phyloP scores from a whole-genome alignment of 2,329 filamentous ascomycete genomes.

The Monilinia fructigena region DNA sequence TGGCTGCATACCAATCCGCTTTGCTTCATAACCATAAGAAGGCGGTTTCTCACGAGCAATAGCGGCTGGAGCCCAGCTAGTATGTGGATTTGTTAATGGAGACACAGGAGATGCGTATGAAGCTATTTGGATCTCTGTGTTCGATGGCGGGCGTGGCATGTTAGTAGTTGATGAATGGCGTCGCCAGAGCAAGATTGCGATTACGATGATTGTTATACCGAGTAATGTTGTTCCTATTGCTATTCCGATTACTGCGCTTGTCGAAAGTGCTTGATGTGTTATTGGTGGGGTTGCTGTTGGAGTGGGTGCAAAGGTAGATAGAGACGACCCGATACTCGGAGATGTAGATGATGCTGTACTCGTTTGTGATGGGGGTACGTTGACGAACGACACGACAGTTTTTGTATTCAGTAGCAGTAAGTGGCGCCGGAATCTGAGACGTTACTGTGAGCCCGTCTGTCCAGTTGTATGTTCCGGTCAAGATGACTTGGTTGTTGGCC shows the following conservation, averaged over 20 bases:
- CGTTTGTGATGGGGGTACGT: not conserved
- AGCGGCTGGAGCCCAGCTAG: not conserved
- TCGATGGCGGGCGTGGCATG: not conserved
- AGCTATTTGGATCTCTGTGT: constrained; percentile 1
- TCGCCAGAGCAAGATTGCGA: not conserved
- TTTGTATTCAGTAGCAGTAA: not conserved
- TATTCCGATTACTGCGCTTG: not conserved
- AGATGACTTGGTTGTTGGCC: not conserved
- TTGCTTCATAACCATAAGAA: not conserved
- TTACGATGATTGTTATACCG: not conserved
- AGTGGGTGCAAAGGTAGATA: not conserved
- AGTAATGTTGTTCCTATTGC: constrained; percentile 2
- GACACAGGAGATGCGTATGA: not conserved
- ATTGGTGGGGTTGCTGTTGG: not conserved
- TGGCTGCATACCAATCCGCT: not conserved
- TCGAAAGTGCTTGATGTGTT: not conserved
- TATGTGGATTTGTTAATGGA: not conserved
- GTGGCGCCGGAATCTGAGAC: too few species aligned
- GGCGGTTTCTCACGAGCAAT: not conserved
- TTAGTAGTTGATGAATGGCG: not conserved
- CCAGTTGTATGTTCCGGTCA: not conserved
- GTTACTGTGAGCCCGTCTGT: not conserved
- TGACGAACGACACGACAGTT: not conserved
- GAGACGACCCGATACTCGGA: not conserved
- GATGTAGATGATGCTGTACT: not conserved